Base-by-base conservation (phyloP, 257 asterid species). In the Plantago elongata region DNA sequence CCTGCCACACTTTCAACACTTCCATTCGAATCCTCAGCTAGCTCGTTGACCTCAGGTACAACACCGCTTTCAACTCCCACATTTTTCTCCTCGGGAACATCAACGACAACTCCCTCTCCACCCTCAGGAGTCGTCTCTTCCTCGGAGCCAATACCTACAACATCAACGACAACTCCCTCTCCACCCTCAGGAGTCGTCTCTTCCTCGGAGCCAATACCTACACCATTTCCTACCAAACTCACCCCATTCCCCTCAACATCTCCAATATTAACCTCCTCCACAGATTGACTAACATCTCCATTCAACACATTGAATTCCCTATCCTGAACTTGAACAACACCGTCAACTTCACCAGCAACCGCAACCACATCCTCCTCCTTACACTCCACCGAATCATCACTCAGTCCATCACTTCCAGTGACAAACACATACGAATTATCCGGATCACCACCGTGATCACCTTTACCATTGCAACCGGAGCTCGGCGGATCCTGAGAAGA, bases 371-470 rank as follows among this genome's bases (percentile, higher is more conserved):
- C 75, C 60, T 57, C 69, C 57, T 52, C 72, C 57, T 61, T 67
- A 11, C 27, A 47, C 13, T n/a, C 59, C n/a, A 58, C 52, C 27
- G 63, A 29, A 66, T 61, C 81, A 49, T 72, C 75, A 37, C 59
- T 63, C 40, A 44, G 40, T 11, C 63, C 81, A 75, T 76, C 79
- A 45, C 10, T 37, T 29, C 77, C 76, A 18, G 62, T 61, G 51
- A 75, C 81, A 59, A 78, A 78, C 45, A 77, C 86, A 69, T 78
- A 78, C 9, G 90, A 85, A 58, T 79, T 79, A 42, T 73, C 81
- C 17, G 75, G 77, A 72, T 81, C 79, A 63, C 27, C 54, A 44
- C 46, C 22, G 29, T 54, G 76, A 56, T 49, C 71, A 44, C 51
- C 67, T 51, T 60, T 61, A 57, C 75, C 84, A 49, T 81, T 72